Percentiles rank a stretch among this genome's conserved stretches.
These are phyloP conservation scores for Aspergillus conjunctus DNA, from an alignment of 495 filamentous ascomycete species.

Conservation along the genomic window DNA sequence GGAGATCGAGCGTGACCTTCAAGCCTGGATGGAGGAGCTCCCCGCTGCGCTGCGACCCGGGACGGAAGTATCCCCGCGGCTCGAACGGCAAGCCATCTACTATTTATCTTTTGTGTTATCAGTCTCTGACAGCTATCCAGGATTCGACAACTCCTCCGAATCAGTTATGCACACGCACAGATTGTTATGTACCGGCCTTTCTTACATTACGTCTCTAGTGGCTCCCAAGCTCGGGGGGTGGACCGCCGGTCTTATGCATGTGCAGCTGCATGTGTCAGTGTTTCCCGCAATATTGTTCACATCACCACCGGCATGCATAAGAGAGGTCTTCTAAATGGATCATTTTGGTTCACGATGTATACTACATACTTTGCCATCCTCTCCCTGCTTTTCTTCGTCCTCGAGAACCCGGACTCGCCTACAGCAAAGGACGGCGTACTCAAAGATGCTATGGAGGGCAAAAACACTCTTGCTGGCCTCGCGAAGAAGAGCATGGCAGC, in stretches of 20 bases:
- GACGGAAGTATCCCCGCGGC: constrained; percentile 68
- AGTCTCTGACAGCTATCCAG: constrained; percentile 40
- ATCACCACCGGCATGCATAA: constrained; percentile 89
- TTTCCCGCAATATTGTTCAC: constrained; percentile 92
- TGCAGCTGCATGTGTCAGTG: constrained; percentile 87
- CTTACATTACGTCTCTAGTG: constrained; percentile 85
- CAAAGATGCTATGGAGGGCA: constrained; percentile 80
- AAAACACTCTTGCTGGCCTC: constrained; percentile 73
- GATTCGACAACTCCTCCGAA: constrained; percentile 81
- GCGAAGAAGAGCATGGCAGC: constrained; percentile 86
- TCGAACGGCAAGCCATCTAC: constrained; percentile 66
- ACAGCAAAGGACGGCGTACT: constrained; percentile 75
- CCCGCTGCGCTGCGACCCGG: constrained; percentile 74
- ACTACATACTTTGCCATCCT: constrained; percentile 94
- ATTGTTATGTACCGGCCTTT: constrained; percentile 96
- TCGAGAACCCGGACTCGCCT: constrained; percentile 83
- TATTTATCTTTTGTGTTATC: neutral
- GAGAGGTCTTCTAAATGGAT: constrained; percentile 77
- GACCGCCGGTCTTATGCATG: constrained; percentile 90
- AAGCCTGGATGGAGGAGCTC: constrained; percentile 79
- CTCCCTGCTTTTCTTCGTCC: constrained; percentile 82
- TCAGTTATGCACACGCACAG: constrained; percentile 88
- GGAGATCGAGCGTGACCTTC: constrained; percentile 86
- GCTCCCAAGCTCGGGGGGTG: constrained; percentile 63
- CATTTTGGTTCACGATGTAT: constrained; percentile 97